These are phyloP conservation scores for Yamadazyma sp. DNA, from an alignment of 1,139 yeast genomes.

Conservation along the genomic window DNA sequence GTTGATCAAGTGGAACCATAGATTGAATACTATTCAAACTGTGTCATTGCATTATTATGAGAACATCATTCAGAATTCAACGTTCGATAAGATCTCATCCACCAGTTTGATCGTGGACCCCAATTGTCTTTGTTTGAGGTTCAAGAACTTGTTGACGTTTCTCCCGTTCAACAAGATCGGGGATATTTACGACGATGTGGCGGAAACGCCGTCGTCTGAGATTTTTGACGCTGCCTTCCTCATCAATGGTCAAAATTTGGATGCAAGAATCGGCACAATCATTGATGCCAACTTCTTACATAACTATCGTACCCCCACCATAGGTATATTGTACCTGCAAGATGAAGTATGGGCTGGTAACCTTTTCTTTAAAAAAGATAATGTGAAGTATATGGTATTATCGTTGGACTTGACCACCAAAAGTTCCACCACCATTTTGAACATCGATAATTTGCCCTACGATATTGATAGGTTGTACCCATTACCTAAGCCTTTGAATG, in stretches of 20 bases:
- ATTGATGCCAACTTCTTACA: conserved; percentile 67
- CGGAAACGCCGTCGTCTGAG: conserved; percentile 11
- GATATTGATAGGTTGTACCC: conserved; percentile 69
- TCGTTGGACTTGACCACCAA: conserved; percentile 66
- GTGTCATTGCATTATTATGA: conserved; percentile 88
- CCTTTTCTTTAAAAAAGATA: conserved; percentile 61
- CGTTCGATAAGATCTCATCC: conserved; percentile 45
- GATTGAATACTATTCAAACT: conserved; percentile 55
- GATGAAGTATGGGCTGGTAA: conserved; percentile 77
- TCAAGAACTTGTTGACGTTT: conserved; percentile 71
- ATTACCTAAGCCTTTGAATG: conserved; percentile 66
- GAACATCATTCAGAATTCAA: conserved; percentile 54
- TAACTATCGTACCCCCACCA: conserved; percentile 77
- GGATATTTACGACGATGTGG: conserved; percentile 26
- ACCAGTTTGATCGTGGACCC: conserved; percentile 69
- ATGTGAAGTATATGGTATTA: conserved; percentile 58
- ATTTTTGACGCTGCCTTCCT: conserved; percentile 54
- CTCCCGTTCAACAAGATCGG: conserved; percentile 60
- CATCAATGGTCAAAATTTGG: conserved; percentile 56
- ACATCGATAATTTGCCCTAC: conserved; percentile 67
- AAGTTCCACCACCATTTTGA: conserved; percentile 66
- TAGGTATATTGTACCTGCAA: conserved; percentile 69
- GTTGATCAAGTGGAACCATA: conserved; percentile 68
- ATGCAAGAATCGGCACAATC: conserved; percentile 57
- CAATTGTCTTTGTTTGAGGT: conserved; percentile 61